These are phyloP conservation scores for Daldinia childiae DNA, from an alignment of 495 filamentous ascomycete genomes.

Conservation along the genomic window DNA sequence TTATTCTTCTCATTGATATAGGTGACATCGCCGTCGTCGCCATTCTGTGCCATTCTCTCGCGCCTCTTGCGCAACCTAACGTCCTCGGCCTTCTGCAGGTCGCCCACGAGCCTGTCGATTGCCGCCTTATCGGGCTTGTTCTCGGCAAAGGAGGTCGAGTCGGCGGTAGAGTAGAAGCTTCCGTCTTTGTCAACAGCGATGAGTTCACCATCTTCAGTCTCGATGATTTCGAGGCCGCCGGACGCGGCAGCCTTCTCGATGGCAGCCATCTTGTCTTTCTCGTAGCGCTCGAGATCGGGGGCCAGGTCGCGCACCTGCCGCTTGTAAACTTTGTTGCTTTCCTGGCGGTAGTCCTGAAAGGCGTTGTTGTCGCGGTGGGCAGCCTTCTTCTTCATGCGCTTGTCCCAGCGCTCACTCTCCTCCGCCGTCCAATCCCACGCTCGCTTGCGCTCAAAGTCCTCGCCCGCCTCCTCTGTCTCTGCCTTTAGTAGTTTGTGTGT, in stretches of 20 bases:
- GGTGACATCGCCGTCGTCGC: slow-evolving; percentile 86
- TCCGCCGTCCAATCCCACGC: slow-evolving; percentile 99
- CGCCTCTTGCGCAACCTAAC: slow-evolving; percentile 81
- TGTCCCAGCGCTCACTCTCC: slow-evolving; percentile 93
- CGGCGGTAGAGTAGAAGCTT: slow-evolving; percentile 86
- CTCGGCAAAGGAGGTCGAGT: slow-evolving; percentile 80
- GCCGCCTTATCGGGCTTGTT: slow-evolving; percentile 89
- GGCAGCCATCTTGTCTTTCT: slow-evolving; percentile 81
- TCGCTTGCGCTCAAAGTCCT: slow-evolving; percentile 96
- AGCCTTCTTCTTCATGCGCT: slow-evolving; percentile 84
- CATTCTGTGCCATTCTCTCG: slow-evolving; percentile 77
- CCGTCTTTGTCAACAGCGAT: slow-evolving; percentile 92
- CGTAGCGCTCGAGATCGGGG: slow-evolving; percentile 80
- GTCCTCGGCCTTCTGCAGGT: slow-evolving; percentile 90
- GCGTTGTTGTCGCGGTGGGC: slow-evolving; percentile 83
- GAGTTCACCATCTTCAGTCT: slow-evolving; percentile 92
- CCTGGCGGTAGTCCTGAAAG: slow-evolving; percentile 88
- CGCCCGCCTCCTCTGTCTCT: slow-evolving; percentile 82
- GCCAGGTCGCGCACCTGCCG: slow-evolving; percentile 80
- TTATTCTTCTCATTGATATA: slow-evolving; percentile 99
- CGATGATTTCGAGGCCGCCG: slow-evolving; percentile 88
- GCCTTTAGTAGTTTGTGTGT: slow-evolving; percentile 94
- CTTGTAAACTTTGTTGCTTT: slow-evolving; percentile 92
- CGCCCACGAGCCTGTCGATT: slow-evolving; percentile 87
- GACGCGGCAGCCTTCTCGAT: slow-evolving; percentile 82